Conservation (phyloP, 345 rosid species). For the Salix arbutifolia region DNA sequence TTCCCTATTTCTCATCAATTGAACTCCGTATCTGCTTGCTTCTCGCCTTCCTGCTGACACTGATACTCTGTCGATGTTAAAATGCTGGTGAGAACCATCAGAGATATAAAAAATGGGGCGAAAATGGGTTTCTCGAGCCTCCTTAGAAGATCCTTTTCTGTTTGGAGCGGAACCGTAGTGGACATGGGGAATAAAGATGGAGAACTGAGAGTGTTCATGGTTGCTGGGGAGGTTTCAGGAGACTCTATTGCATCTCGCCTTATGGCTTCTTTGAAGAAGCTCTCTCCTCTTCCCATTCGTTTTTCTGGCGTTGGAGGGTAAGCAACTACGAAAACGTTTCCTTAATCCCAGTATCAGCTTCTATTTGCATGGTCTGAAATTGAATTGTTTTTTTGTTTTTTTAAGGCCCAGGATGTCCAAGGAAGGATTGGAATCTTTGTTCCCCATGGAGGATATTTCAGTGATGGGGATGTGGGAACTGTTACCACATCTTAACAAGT, state of each 20-base stretch:
- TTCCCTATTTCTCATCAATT: too few species aligned
- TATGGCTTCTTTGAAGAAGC: constrained; percentile 63
- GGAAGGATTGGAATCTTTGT: constrained; percentile 64
- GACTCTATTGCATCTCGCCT: constrained; percentile 83
- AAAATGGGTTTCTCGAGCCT: not conserved
- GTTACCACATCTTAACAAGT: constrained; percentile 66
- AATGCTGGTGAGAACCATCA: constrained; percentile 6
- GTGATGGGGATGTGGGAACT: constrained; percentile 95
- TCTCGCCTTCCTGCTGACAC: not conserved
- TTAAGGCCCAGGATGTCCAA: constrained; percentile 67
- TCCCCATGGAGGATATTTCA: constrained; percentile 84
- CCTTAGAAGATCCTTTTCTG: constrained; percentile 21
- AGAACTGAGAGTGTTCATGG: constrained; percentile 73
- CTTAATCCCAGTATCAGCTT: not conserved
- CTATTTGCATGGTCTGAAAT: not conserved
- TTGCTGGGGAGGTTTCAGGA: constrained; percentile 92
- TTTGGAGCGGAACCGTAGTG: constrained; percentile 34
- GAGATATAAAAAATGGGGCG: not conserved
- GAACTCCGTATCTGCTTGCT: too few species aligned
- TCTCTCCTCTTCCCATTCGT: constrained; percentile 63
- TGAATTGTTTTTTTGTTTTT: not conserved
- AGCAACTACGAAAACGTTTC: constrained; percentile 1
- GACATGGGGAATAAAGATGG: constrained; percentile 58
- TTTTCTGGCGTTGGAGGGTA: constrained; percentile 97
- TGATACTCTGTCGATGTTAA: not conserved